Percentiles rank a stretch among this genome's conserved stretches.
Evolutionary conservation across 495 filamentous ascomycete genomes (phyloP).

Genomic region (Chaetomium fimeti): DNA sequence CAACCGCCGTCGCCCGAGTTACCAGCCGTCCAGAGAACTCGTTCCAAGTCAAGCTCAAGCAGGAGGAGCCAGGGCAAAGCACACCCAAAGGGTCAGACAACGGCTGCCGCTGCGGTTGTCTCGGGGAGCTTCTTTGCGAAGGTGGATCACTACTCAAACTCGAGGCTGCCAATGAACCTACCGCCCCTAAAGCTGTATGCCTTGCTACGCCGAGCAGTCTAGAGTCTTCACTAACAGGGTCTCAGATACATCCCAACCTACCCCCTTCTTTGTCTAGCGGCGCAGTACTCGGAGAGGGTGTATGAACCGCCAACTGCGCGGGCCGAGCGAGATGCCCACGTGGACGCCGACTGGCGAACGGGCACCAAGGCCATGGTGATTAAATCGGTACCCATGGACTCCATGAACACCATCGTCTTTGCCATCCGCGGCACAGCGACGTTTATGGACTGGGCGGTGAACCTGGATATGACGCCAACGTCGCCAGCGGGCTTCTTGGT

Average conservation of each 20-base stretch:
- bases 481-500: slow-evolving; percentile 64
- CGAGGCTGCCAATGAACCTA: slow-evolving; percentile 64
- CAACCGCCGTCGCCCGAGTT: slow-evolving; percentile 22
- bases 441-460: slow-evolving; percentile 83
- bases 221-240: slow-evolving; percentile 10
- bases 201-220: neutral
- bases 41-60: slow-evolving; percentile 31
- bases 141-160: slow-evolving; percentile 75
- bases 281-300: slow-evolving; percentile 67
- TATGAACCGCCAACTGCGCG: slow-evolving; percentile 60
- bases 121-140: slow-evolving; percentile 68
- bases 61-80: slow-evolving; percentile 31
- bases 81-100: slow-evolving; percentile 37
- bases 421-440: slow-evolving; percentile 75
- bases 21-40: slow-evolving; percentile 25
- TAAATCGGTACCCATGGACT: slow-evolving; percentile 70
- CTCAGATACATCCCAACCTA: slow-evolving; percentile 64
- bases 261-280: slow-evolving; percentile 69
- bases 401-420: slow-evolving; percentile 73
- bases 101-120: slow-evolving; percentile 42
- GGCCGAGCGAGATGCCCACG: slow-evolving; percentile 59
- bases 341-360: slow-evolving; percentile 64
- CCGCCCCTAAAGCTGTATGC: slow-evolving; percentile 64
- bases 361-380: slow-evolving; percentile 84
- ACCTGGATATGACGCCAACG: slow-evolving; percentile 63